Conservation (phyloP, 2,329 filamentous ascomycete species). For the Colletotrichum falcatum region DNA sequence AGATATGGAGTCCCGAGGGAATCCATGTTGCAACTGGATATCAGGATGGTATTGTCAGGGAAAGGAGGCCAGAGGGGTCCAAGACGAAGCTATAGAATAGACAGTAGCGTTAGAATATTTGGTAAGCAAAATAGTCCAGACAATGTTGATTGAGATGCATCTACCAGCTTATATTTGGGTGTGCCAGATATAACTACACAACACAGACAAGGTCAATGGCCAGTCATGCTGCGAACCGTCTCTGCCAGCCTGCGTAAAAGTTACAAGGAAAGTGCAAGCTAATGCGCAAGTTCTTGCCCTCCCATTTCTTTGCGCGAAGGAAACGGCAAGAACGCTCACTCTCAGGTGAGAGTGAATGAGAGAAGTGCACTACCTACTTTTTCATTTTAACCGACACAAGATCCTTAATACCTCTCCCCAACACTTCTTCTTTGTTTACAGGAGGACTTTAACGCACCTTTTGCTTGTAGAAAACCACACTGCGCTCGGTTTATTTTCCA, state of each 20-base stretch:
- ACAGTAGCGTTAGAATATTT: no score
- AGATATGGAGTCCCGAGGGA: constrained; percentile 66
- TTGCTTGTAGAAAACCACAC: not conserved
- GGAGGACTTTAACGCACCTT: not conserved
- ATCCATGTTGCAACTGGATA: constrained; percentile 66
- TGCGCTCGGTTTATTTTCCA: not conserved
- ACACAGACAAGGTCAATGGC: no score
- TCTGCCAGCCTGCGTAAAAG: not conserved
- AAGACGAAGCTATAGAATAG: constrained; percentile 42
- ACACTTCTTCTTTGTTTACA: not conserved
- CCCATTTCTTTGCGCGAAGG: not conserved
- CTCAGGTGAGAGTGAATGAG: not conserved
- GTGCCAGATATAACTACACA: no score
- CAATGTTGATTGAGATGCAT: not conserved
- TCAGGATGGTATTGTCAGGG: constrained; percentile 61
- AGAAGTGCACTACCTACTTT: not conserved
- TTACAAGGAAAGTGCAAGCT: not conserved
- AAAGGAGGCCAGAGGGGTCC: constrained; percentile 39
- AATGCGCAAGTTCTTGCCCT: not conserved
- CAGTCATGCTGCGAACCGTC: not conserved
- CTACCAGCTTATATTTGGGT: no score
- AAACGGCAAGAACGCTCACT: not conserved
- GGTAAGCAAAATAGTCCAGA: not conserved
- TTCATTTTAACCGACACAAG: not conserved
- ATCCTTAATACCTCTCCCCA: not conserved